Percentiles rank a stretch among this genome's conserved stretches.
Conservation (phyloP, 2,329 filamentous ascomycete genomes). For the Lachnellula willkommii region DNA sequence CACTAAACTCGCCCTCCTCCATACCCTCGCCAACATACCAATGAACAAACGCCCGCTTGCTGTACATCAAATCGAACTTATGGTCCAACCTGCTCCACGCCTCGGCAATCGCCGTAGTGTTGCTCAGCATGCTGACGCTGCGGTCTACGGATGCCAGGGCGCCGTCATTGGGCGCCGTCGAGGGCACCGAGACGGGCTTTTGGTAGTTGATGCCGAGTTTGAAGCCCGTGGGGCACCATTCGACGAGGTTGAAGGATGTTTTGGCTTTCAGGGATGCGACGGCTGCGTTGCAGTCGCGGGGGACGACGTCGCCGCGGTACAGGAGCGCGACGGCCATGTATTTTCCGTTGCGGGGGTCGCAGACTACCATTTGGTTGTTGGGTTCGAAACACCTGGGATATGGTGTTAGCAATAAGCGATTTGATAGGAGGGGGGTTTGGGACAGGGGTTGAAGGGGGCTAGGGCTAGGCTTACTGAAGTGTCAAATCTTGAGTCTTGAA, state of each 20-base stretch:
- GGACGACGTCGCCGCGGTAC: conserved; percentile 62
- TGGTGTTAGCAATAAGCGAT: conserved; percentile 5
- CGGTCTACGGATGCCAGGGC: conserved; percentile 51
- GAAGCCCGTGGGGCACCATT: conserved; percentile 66
- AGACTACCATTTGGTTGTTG: conserved; percentile 66
- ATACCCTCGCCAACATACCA: conserved; percentile 68
- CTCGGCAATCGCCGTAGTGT: conserved; percentile 62
- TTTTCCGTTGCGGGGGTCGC: conserved; percentile 60
- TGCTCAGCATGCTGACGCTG: conserved; percentile 57
- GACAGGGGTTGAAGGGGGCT: not conserved
- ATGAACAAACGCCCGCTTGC: conserved; percentile 64
- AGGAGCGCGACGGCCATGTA: conserved; percentile 64
- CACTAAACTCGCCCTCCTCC: conserved; percentile 64
- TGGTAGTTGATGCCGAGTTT: conserved; percentile 66
- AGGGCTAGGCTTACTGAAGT: conserved; percentile 47
- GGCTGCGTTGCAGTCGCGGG: conserved; percentile 55
- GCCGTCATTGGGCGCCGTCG: conserved; percentile 33
- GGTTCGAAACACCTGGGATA: conserved; percentile 53
- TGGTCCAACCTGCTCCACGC: conserved; percentile 60
- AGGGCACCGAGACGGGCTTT: conserved; percentile 48
- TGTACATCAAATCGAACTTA: conserved; percentile 68
- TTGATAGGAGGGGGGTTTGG: conserved; percentile 8
- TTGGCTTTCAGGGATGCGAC: conserved; percentile 59
- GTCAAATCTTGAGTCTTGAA: conserved; percentile 62
- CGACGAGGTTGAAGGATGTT: conserved; percentile 59